Conservation (phyloP, 208 protist species). For the Leishmania amazonensis region DNA sequence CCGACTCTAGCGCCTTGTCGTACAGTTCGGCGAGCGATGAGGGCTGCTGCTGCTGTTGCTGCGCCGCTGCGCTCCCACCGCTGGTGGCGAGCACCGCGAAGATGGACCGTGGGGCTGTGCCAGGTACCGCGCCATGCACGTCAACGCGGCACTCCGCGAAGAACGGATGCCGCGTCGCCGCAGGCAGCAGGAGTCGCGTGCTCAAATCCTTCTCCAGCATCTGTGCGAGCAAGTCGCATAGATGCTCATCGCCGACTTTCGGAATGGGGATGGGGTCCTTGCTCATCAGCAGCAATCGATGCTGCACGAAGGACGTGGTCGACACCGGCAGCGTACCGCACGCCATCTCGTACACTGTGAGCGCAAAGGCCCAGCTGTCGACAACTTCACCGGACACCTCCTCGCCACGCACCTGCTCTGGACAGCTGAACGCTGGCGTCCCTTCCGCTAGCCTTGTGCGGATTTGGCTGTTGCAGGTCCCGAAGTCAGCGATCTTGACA, state of each 20-base stretch:
- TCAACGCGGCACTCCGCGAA: constrained; percentile 30
- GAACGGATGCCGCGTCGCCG: constrained; percentile 60
- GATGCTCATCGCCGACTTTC: constrained; percentile 29
- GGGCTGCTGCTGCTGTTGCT: constrained; percentile 4
- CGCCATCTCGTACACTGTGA: constrained; percentile 87
- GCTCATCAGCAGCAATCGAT: constrained; percentile 18
- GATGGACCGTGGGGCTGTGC: neutral
- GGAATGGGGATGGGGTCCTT: constrained; percentile 26
- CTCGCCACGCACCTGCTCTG: constrained; percentile 64
- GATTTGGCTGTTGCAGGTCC: constrained; percentile 70
- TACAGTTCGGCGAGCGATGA: constrained; percentile 38
- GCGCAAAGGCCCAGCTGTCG: constrained; percentile 92
- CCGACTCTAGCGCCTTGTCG: constrained; percentile 39
- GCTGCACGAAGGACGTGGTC: constrained; percentile 21
- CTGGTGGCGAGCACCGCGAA: neutral
- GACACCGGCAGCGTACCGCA: constrained; percentile 65
- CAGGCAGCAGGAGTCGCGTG: constrained; percentile 59
- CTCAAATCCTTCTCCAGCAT: constrained; percentile 79
- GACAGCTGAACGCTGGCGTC: constrained; percentile 83
- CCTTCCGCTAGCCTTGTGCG: constrained; percentile 47
- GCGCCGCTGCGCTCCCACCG: neutral
- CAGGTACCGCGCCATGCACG: constrained; percentile 3
- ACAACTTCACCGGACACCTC: constrained; percentile 65
- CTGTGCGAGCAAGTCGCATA: constrained; percentile 53
- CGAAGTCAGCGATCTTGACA: constrained; percentile 91